These are phyloP conservation scores for Chlamydomonas schloesseri DNA, from an alignment of 139 green algal genomes.

Conservation along the genomic window DNA sequence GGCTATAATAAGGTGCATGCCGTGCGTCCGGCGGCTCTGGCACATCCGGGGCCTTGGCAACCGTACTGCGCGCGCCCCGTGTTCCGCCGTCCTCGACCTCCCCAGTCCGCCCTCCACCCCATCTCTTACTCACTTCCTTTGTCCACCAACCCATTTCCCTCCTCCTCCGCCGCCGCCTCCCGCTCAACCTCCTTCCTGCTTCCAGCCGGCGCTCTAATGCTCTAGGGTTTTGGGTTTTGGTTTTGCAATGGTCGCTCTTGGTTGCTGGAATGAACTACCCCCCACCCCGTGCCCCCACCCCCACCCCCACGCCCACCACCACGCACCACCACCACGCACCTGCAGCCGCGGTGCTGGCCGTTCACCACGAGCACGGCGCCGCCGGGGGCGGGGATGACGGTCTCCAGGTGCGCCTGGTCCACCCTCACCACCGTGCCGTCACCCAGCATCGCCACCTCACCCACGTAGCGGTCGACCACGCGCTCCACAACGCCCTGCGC, in stretches of 20 bases:
- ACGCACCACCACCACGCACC: slow-evolving; percentile 66
- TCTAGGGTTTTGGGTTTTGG: too few species aligned
- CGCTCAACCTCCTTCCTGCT: slow-evolving; percentile 72
- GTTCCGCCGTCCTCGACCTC: too few species aligned
- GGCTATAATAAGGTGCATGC: too few species aligned
- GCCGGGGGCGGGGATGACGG: slow-evolving; percentile 78
- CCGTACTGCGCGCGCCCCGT: too few species aligned
- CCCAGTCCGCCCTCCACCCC: too few species aligned
- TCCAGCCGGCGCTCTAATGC: too few species aligned
- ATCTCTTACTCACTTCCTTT: too few species aligned
- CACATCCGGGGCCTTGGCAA: too few species aligned
- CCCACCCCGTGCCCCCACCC: slow-evolving; percentile 50
- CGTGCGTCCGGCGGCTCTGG: too few species aligned
- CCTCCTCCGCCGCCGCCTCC: slow-evolving; percentile 24
- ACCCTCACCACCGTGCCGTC: slow-evolving; percentile 82
- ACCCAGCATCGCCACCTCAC: slow-evolving; percentile 83
- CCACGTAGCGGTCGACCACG: slow-evolving; percentile 84
- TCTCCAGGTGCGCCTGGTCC: slow-evolving; percentile 96
- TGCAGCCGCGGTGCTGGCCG: slow-evolving; percentile 76
- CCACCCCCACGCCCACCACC: slow-evolving; percentile 58
- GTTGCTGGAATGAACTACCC: too few species aligned
- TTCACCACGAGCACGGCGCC: slow-evolving; percentile 81
- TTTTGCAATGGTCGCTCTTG: too few species aligned
- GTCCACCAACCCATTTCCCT: too few species aligned
- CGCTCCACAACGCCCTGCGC: slow-evolving; percentile 77